Conservation (phyloP, 2,329 filamentous ascomycete genomes). For the Sarocladiaceae sp. region DNA sequence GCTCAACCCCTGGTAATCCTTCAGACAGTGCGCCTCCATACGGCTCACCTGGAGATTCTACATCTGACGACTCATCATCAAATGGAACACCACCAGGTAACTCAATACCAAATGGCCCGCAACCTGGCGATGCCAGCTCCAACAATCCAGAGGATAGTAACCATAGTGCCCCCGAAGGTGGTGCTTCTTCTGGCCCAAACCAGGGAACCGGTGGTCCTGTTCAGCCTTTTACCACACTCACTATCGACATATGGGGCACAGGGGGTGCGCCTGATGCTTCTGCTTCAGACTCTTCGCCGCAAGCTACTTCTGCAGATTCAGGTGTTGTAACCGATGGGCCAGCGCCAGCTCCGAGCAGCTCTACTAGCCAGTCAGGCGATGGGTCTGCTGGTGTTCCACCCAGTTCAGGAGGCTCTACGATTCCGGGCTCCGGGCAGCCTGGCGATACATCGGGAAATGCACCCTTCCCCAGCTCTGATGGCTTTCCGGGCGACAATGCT, state of each 20-base stretch:
- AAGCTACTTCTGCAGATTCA: slow-evolving; percentile 1
- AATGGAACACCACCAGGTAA: not conserved
- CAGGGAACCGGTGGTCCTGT: slow-evolving; percentile 14
- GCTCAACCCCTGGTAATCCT: slow-evolving; percentile 14
- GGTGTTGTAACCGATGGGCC: not conserved
- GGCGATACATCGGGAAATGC: slow-evolving; percentile 12
- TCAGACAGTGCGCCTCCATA: slow-evolving; percentile 11
- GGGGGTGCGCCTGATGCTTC: slow-evolving; percentile 9
- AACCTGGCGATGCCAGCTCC: not conserved
- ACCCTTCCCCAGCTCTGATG: not conserved
- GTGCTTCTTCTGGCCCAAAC: not conserved
- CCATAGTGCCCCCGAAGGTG: not conserved
- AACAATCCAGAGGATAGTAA: not conserved
- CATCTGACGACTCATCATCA: no score
- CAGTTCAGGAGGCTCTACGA: not conserved
- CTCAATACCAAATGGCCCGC: not conserved
- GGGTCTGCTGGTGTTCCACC: not conserved
- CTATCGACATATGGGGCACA: slow-evolving; percentile 27
- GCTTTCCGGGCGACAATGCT: not conserved
- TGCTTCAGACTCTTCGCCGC: slow-evolving; percentile 11
- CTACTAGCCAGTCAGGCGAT: not conserved
- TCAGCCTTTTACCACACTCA: slow-evolving; percentile 28
- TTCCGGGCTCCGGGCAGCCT: slow-evolving; percentile 1
- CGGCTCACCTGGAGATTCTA: no score
- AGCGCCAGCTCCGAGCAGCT: not conserved